Percentiles rank a stretch among this genome's conserved stretches.
These are phyloP conservation scores for Colletotrichum sp. DNA, from an alignment of 2,329 filamentous ascomycete genomes.

Conservation along the genomic window DNA sequence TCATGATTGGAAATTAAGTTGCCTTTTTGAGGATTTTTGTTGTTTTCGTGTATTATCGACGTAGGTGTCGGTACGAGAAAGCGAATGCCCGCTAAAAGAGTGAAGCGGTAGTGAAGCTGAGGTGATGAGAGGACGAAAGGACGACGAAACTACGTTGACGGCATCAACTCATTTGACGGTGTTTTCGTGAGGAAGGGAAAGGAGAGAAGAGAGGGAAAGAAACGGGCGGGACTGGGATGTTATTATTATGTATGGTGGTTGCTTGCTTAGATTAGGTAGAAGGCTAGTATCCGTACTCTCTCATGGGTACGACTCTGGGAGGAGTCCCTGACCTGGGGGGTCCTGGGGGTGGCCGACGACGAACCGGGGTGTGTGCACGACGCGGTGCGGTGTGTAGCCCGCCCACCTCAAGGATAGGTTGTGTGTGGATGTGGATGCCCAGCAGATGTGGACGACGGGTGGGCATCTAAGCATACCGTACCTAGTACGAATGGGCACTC, in stretches of 20 bases:
- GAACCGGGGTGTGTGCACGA: slow-evolving; percentile 12
- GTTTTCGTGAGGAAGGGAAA: slow-evolving; percentile 45
- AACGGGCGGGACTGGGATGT: slow-evolving; percentile 43
- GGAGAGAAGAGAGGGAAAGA: slow-evolving; percentile 36
- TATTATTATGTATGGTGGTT: slow-evolving; percentile 39
- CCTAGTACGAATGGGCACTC: neutral
- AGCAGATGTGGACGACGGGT: neutral
- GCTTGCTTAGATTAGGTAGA: slow-evolving; percentile 10
- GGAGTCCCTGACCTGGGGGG: neutral
- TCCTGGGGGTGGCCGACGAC: neutral
- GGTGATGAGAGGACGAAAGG: slow-evolving; percentile 51
- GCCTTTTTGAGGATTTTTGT: slow-evolving; percentile 30
- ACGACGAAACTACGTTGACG: slow-evolving; percentile 60
- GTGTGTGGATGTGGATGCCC: neutral
- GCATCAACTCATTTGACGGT: slow-evolving; percentile 55
- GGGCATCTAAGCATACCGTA: neutral
- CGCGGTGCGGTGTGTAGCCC: slow-evolving; percentile 19
- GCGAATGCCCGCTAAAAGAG: slow-evolving; percentile 88
- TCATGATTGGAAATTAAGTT: slow-evolving; percentile 66
- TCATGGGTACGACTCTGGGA: slow-evolving; percentile 16
- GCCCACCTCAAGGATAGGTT: slow-evolving; percentile 4
- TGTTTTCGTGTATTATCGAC: slow-evolving; percentile 28
- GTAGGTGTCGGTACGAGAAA: slow-evolving; percentile 34
- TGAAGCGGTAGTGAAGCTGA: slow-evolving; percentile 71
- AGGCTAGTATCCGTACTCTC: slow-evolving; percentile 17